Evolutionary conservation across 164 flowering plant genomes (phyloP).

Genomic region (Kalanchoe fedtschenkoi): DNA sequence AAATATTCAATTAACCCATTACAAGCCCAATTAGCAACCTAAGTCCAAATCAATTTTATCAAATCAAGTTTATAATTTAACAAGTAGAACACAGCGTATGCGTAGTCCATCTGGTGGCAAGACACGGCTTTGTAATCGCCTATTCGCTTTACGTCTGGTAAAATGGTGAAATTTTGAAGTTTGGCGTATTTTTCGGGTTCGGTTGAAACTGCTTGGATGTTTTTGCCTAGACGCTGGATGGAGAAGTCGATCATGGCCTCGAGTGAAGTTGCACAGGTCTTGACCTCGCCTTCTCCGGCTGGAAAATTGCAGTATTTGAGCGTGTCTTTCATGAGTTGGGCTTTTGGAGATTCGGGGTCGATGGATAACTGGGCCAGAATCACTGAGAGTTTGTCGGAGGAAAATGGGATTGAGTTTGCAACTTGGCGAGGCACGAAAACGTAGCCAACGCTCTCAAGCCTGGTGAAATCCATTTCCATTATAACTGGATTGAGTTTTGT

Average conservation of each 20-base stretch:
- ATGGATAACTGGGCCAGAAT: conserved; percentile 20
- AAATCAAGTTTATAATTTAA: too few species aligned
- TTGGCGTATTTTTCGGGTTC: conserved; percentile 20
- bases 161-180: conserved; percentile 23
- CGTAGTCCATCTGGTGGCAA: conserved; percentile 31
- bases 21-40: too few species aligned
- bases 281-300: conserved; percentile 24
- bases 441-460: conserved; percentile 11
- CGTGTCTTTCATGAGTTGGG: conserved; percentile 25
- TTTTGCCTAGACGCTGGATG: conserved; percentile 27
- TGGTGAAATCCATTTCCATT: conserved; percentile 22
- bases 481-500: not conserved
- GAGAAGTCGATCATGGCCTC: conserved; percentile 38
- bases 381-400: conserved; percentile 21
- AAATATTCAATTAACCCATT: too few species aligned
- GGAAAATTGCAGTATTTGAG: conserved; percentile 26
- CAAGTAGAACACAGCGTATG: conserved; percentile 38
- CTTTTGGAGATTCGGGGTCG: conserved; percentile 22
- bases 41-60: too few species aligned
- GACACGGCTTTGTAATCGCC: conserved; percentile 21
- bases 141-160: conserved; percentile 13
- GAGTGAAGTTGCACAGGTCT: conserved; percentile 34
- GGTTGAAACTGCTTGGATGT: conserved; percentile 24
- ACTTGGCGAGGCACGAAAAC: conserved; percentile 26
- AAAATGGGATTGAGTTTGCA: conserved; percentile 27